Conservation (phyloP, 2,329 filamentous ascomycete species). For the Diplodia mutila region DNA sequence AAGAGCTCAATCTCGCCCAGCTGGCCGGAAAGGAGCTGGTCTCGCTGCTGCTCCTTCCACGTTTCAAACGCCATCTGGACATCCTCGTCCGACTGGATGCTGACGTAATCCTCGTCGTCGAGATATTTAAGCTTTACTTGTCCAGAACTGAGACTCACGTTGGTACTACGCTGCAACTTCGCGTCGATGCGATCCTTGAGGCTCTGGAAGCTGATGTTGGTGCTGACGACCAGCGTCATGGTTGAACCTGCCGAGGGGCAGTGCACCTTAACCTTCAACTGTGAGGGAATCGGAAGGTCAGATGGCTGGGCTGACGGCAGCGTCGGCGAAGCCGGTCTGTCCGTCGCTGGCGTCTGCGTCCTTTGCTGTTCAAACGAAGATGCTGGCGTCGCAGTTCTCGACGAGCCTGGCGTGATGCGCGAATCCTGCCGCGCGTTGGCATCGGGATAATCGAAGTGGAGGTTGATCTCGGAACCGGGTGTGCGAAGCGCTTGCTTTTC, state of each 20-base stretch:
- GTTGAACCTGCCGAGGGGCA: constrained; percentile 79
- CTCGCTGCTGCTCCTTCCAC: constrained; percentile 77
- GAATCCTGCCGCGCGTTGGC: constrained; percentile 39
- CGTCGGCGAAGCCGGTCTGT: constrained; percentile 45
- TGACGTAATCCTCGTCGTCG: constrained; percentile 92
- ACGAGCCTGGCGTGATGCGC: constrained; percentile 30
- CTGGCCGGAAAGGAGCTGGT: constrained; percentile 62
- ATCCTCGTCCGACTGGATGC: constrained; percentile 93
- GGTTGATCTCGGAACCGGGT: constrained; percentile 25
- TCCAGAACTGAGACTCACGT: constrained; percentile 78
- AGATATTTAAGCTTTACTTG: constrained; percentile 86
- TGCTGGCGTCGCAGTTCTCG: constrained; percentile 44
- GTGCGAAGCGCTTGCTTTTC: constrained; percentile 42
- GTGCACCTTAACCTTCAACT: constrained; percentile 94
- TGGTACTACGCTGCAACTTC: constrained; percentile 86
- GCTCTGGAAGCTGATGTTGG: constrained; percentile 92
- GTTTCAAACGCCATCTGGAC: constrained; percentile 95
- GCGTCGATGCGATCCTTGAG: constrained; percentile 95
- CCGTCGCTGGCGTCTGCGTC: constrained; percentile 44
- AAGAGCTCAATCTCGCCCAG: constrained; percentile 80
- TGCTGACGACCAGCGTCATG: constrained; percentile 92
- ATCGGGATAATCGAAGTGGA: constrained; percentile 48
- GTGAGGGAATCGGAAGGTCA: constrained; percentile 60
- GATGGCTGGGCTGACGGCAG: constrained; percentile 31
- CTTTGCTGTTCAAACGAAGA: constrained; percentile 46